A percentile compares a stretch with the other conserved stretches of the same genome.
Conservation (phyloP, 768 basidiomycete genomes). For the Tulasnella calospora region DNA sequence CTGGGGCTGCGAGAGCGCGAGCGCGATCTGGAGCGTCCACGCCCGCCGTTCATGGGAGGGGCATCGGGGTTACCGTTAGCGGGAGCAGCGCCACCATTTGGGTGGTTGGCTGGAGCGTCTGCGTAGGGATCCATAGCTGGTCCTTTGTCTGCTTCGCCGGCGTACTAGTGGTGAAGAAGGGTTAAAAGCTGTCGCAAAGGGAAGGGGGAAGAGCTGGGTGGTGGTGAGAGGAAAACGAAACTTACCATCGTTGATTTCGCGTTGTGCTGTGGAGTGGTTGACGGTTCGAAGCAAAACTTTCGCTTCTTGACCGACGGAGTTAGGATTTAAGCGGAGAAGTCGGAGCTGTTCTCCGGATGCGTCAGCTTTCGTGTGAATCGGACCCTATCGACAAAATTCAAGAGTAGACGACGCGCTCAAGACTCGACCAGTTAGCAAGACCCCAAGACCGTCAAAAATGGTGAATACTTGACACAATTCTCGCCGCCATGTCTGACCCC, state of each 20-base stretch:
- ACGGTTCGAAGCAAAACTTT: constrained; percentile 6
- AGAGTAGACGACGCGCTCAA: constrained; percentile 21
- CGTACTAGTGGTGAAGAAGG: constrained; percentile 5
- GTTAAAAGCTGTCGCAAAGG: background rate
- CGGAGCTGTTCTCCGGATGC: background rate
- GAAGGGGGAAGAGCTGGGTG: background rate
- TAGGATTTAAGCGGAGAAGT: background rate
- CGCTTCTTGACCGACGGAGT: background rate
- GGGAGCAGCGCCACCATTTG: constrained; percentile 18
- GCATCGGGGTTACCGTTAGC: constrained; percentile 34
- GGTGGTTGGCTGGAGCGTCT: constrained; percentile 5
- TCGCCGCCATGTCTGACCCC: background rate
- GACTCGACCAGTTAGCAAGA: constrained; percentile 16
- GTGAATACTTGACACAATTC: constrained; percentile 8
- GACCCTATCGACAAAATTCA: constrained; percentile 23
- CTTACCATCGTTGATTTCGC: background rate
- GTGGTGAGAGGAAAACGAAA: constrained; percentile 10
- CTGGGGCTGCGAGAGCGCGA: constrained; percentile 71
- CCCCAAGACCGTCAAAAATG: constrained; percentile 24
- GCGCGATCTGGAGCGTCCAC: constrained; percentile 40
- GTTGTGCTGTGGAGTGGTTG: background rate
- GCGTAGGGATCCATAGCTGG: constrained; percentile 27
- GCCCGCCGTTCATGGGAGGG: constrained; percentile 10
- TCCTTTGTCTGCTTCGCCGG: constrained; percentile 19
- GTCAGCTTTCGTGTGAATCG: background rate